Conservation (phyloP, 2,329 filamentous ascomycete genomes). For the Orbilia quercus region DNA sequence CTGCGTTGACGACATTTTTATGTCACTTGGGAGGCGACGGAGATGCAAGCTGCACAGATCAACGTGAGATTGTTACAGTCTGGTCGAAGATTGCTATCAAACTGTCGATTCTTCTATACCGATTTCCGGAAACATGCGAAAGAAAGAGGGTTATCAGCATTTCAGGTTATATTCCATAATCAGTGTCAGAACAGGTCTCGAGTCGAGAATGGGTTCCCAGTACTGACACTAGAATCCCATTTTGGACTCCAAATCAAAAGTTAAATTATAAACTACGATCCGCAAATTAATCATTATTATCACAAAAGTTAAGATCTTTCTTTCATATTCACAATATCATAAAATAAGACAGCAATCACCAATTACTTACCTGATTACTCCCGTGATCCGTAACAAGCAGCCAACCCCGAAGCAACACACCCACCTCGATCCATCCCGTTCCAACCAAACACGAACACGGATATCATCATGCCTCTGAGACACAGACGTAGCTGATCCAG, state of each 20-base stretch:
- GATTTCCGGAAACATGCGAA: background rate
- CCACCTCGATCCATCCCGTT: background rate
- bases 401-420: slow-evolving; percentile 12
- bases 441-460: slow-evolving; percentile 5
- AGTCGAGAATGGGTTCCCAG: no score
- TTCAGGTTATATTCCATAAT: no score
- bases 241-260: no score
- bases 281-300: no score
- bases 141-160: background rate
- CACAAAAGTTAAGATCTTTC: no score
- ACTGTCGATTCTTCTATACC: background rate
- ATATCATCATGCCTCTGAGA: slow-evolving; percentile 4
- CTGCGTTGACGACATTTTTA: slow-evolving; percentile 43
- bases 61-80: no score
- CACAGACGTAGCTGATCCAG: slow-evolving; percentile 2
- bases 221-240: no score
- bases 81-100: background rate
- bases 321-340: background rate
- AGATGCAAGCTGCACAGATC: background rate
- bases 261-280: no score
- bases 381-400: background rate
- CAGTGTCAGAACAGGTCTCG: no score
- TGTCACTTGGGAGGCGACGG: slow-evolving; percentile 21
- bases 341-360: background rate
- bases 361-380: no score